phyloP scores from a whole-genome alignment of 805 yeast genomes.

The Gaillardinia entomophila region DNA sequence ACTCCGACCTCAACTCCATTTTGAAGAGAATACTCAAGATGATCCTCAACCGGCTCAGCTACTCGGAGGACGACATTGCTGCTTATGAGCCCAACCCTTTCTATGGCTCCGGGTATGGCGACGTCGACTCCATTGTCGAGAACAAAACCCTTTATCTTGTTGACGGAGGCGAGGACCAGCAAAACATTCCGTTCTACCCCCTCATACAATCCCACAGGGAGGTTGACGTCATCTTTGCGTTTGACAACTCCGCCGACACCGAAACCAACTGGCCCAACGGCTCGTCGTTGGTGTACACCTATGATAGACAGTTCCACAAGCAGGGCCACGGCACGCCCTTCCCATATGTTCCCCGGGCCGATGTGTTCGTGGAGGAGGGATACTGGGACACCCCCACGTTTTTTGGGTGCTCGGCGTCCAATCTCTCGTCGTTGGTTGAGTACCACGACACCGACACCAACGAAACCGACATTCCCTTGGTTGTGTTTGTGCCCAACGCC shows the following conservation, averaged over 20 bases:
- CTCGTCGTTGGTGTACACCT: constrained; percentile 30
- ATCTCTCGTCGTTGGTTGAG: constrained; percentile 4
- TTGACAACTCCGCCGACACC: constrained; percentile 38
- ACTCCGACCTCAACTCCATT: constrained; percentile 14
- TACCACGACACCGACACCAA: constrained; percentile 4
- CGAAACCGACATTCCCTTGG: constrained; percentile 15
- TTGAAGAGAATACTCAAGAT: constrained; percentile 17
- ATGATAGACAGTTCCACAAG: constrained; percentile 19
- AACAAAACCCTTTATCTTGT: constrained; percentile 30
- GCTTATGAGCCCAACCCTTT: constrained; percentile 38
- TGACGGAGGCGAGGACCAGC: constrained; percentile 41
- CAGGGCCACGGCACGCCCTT: constrained; percentile 12
- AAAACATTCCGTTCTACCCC: constrained; percentile 37
- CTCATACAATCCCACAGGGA: constrained; percentile 29
- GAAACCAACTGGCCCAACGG: constrained; percentile 38
- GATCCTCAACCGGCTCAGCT: constrained; percentile 19
- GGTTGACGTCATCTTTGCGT: constrained; percentile 38
- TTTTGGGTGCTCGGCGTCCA: constrained; percentile 10
- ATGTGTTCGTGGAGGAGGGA: constrained; percentile 3
- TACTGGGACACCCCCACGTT: constrained; percentile 7
- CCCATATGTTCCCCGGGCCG: constrained; percentile 9
- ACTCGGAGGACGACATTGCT: constrained; percentile 30
- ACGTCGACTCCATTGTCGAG: constrained; percentile 12
- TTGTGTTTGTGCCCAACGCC: constrained; percentile 13
- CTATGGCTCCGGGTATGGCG: constrained; percentile 13